A percentile compares a stretch with the other conserved stretches of the same genome.
Evolutionary conservation across 2,329 filamentous ascomycete genomes (phyloP).

Genomic region (Chaetothyriales sp.): DNA sequence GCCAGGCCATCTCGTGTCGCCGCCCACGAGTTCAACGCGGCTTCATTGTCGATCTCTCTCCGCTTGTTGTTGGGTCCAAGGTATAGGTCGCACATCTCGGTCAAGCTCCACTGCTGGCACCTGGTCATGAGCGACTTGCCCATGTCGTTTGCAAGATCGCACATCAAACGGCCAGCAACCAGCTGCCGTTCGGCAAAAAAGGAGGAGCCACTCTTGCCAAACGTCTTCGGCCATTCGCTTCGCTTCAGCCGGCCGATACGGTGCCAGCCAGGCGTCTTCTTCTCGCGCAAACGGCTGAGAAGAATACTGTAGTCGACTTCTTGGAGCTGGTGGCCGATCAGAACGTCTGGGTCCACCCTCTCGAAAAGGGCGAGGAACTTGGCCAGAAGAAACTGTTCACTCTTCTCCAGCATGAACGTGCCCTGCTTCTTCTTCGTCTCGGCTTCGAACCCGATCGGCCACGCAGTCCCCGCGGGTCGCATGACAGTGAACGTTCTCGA

Average conservation of each 20-base stretch:
- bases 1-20: constrained; percentile 69
- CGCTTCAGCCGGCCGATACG: constrained; percentile 76
- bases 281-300: constrained; percentile 70
- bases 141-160: constrained; percentile 88
- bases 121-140: constrained; percentile 95
- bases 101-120: constrained; percentile 94
- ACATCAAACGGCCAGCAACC: constrained; percentile 74
- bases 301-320: constrained; percentile 91
- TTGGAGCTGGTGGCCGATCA: constrained; percentile 90
- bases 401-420: constrained; percentile 64
- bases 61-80: constrained; percentile 57
- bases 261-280: constrained; percentile 88
- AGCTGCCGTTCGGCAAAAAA: constrained; percentile 89
- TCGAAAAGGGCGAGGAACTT: constrained; percentile 84
- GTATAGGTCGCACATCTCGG: constrained; percentile 92
- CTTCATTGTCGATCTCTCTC: constrained; percentile 77
- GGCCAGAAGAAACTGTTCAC: constrained; percentile 68
- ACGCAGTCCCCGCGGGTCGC: constrained; percentile 59
- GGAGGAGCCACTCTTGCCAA: constrained; percentile 71
- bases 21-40: constrained; percentile 73
- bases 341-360: constrained; percentile 77
- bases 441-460: constrained; percentile 70
- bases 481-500: constrained; percentile 86
- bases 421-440: constrained; percentile 48
- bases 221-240: constrained; percentile 69